A percentile compares a stretch with the other conserved stretches of the same genome.
Conservation (phyloP, 2,329 filamentous ascomycete species). For the Pseudovirgaria hyperparasitica region DNA sequence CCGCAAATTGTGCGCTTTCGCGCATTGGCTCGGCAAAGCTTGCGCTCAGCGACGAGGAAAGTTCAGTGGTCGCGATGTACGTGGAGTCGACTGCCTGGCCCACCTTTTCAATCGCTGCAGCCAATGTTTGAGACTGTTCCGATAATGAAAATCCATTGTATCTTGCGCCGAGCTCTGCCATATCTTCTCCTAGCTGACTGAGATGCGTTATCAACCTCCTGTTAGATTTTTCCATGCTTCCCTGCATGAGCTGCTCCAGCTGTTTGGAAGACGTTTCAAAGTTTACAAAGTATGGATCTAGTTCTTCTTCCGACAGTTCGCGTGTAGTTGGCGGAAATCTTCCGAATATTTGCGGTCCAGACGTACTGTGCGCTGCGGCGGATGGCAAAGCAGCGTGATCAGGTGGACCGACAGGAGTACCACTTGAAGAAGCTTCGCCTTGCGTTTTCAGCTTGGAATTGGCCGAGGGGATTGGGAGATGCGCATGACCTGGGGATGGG, state of each 20-base stretch:
- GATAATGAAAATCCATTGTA: slow-evolving; percentile 96
- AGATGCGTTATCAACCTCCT: slow-evolving; percentile 77
- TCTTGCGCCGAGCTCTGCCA: slow-evolving; percentile 86
- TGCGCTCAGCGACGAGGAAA: slow-evolving; percentile 76
- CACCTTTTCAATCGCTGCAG: slow-evolving; percentile 83
- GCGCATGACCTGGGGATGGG: slow-evolving; percentile 73
- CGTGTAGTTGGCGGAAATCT: slow-evolving; percentile 73
- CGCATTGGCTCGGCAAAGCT: slow-evolving; percentile 96
- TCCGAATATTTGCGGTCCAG: slow-evolving; percentile 53
- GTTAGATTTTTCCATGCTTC: slow-evolving; percentile 95
- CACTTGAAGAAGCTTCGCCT: slow-evolving; percentile 31
- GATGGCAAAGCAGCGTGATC: slow-evolving; percentile 37
- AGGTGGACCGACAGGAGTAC: slow-evolving; percentile 43
- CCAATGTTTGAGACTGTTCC: slow-evolving; percentile 77
- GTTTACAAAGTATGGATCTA: slow-evolving; percentile 91
- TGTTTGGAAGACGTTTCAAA: slow-evolving; percentile 90
- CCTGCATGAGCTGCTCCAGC: slow-evolving; percentile 73
- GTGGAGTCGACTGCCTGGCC: slow-evolving; percentile 93
- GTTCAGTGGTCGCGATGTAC: slow-evolving; percentile 88
- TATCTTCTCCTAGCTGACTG: slow-evolving; percentile 69
- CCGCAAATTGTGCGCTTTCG: slow-evolving; percentile 92
- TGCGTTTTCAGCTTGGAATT: slow-evolving; percentile 71
- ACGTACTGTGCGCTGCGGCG: slow-evolving; percentile 42
- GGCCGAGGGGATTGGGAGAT: slow-evolving; percentile 69
- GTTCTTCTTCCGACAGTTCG: slow-evolving; percentile 70